Evolutionary conservation across 228 moss, liverwort and hornwort genomes (phyloP), one percentile per base, ranked within the genome.

Genomic region (Sphagnum fallax): DNA sequence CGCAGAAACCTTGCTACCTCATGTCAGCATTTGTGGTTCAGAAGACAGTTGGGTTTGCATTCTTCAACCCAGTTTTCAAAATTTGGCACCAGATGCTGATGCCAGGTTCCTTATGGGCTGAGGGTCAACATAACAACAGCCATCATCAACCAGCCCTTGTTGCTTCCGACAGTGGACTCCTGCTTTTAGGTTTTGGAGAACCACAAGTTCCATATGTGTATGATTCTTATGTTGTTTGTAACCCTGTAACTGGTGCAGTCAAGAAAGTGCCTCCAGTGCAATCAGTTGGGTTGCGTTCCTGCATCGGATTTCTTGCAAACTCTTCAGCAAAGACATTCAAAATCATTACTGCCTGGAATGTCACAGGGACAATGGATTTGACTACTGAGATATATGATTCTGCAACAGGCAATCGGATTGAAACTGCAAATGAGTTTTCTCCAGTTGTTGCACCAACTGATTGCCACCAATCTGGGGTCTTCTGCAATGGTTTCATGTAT

Each of bases 11-110:
- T 6, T 73, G 73, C 52, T 73, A 60, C 66, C 61, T 73, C 14
- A 61, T 61, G 61, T 60, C 50, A 12, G 9, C 60, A 15, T 66
- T 73, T 47, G n/a, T 47, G 11, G 16, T 67, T 4, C 67, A 51
- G 15, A 50, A 12, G 49, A 49, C 60, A 4, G 47, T 67, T 12
- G 61, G 60, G 5, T 60, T 67, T 62, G 6, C 62, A 51, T 73
- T 67, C 67, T 73, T 66, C 52, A 73, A 73, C 61, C 73, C 73
- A 49, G 73, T 60, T 16, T 14, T 73, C 5, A 60, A 52, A 4
- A 52, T 52, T 12, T 73, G 73, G 73, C 73, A 73, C 73, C 51
- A 73, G 32, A 59, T 16, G 59, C 1, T 73, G 51, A 67, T 67
- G 66, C 73, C 73, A 8, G 13, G 52, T 10, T 61, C 32, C n/a